phyloP scores from a whole-genome alignment of 2,329 filamentous ascomycete species.

The Colletotrichum euphorbiae region DNA sequence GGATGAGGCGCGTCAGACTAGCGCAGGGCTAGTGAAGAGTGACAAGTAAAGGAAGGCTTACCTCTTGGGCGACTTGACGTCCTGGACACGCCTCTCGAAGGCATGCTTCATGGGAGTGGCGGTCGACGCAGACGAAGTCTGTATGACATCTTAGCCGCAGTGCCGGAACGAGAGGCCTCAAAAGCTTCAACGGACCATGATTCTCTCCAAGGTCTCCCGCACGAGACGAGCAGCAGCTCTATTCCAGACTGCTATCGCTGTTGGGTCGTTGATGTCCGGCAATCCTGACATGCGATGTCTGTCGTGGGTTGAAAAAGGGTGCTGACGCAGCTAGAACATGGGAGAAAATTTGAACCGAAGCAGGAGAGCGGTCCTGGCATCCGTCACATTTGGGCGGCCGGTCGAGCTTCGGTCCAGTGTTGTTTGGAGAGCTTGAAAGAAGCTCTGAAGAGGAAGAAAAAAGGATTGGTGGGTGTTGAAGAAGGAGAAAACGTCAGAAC shows the following conservation, averaged over 20 bases:
- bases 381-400: constrained; percentile 37
- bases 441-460: constrained; percentile 9
- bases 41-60: constrained; percentile 61
- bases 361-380: constrained; percentile 12
- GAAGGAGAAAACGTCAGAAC: constrained; percentile 38
- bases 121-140: constrained; percentile 80
- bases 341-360: constrained; percentile 16
- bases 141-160: constrained; percentile 41
- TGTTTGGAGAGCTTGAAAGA: constrained; percentile 27
- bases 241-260: constrained; percentile 40
- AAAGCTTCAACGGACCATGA: constrained; percentile 41
- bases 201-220: constrained; percentile 41
- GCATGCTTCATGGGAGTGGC: constrained; percentile 76
- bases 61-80: constrained; percentile 90
- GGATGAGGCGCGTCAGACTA: constrained; percentile 37
- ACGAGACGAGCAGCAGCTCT: constrained; percentile 40
- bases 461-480: constrained; percentile 32
- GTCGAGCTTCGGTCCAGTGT: constrained; percentile 24
- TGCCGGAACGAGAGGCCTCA: constrained; percentile 5
- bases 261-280: constrained; percentile 40
- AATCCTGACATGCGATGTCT: constrained; percentile 44
- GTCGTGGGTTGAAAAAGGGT: background rate
- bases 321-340: constrained; percentile 33
- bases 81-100: constrained; percentile 85
- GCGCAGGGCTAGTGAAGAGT: constrained; percentile 22